These are phyloP conservation scores for Lindgomyces ingoldianus DNA, from an alignment of 495 filamentous ascomycete species.

Conservation along the genomic window DNA sequence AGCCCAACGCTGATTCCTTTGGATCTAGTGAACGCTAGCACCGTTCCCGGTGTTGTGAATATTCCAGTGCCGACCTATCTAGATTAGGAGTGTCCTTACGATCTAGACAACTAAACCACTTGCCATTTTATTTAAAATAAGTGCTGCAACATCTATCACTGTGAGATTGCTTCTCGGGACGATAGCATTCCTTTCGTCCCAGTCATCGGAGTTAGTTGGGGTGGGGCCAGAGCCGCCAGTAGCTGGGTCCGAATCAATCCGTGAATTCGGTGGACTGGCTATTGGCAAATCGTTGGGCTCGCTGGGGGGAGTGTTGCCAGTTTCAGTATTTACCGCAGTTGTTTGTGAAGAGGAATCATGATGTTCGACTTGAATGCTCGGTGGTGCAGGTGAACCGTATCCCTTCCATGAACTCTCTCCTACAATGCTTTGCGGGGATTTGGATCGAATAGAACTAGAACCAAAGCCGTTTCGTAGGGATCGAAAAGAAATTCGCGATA, in stretches of 20 bases:
- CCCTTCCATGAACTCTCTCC: background rate
- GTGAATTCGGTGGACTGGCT: background rate
- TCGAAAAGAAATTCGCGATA: background rate
- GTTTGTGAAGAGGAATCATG: background rate
- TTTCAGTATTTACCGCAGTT: background rate
- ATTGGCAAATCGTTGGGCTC: background rate
- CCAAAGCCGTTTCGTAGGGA: background rate
- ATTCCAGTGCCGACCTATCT: conserved; percentile 7
- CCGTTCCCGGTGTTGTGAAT: conserved; percentile 11
- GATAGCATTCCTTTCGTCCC: conserved; percentile 5
- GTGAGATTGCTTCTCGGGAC: conserved; percentile 21
- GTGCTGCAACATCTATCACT: conserved; percentile 15
- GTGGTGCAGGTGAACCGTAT: background rate
- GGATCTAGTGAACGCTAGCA: conserved; percentile 9
- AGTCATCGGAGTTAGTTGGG: conserved; percentile 4
- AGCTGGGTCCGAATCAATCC: conserved; percentile 6
- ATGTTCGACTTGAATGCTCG: background rate
- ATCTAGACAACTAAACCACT: background rate
- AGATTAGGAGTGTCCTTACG: background rate
- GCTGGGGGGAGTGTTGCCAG: background rate
- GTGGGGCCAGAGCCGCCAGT: background rate
- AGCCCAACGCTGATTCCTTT: background rate
- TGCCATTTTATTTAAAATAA: conserved; percentile 22
- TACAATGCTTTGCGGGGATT: background rate
- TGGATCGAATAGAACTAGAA: background rate